Evolutionary conservation across 352 stramenopile species (phyloP).

Genomic region (Phytophthora cajani): DNA sequence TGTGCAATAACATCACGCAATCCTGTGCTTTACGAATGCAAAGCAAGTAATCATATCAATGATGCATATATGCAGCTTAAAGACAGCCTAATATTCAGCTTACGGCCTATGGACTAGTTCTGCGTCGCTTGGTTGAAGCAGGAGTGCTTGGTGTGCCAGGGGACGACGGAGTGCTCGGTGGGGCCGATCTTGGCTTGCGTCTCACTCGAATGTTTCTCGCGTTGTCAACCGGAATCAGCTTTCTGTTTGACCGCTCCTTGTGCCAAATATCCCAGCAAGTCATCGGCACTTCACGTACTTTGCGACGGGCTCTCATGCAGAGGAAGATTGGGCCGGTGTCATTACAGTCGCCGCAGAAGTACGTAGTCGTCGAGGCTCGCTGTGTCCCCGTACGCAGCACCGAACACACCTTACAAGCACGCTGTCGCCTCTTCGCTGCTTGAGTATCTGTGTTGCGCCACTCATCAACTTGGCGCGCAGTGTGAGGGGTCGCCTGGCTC

Average conservation of each 20-base stretch:
- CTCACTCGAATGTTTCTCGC: no score
- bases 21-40: no score
- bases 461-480: background rate
- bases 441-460: background rate
- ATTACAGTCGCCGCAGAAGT: constrained; percentile 5
- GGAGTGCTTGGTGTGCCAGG: no score
- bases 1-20: no score
- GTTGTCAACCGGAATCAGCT: background rate
- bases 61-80: no score
- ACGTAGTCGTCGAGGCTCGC: background rate
- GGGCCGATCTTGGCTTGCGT: no score
- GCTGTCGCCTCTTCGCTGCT: background rate
- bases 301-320: background rate
- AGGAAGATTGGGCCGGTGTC: background rate
- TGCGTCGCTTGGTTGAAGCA: no score
- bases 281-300: background rate
- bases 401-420: background rate
- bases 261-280: constrained; percentile 14
- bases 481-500: background rate
- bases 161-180: no score
- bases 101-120: no score
- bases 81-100: no score
- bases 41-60: no score
- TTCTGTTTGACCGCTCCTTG: constrained; percentile 1
- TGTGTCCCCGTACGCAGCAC: background rate